A percentile compares a stretch with the other conserved stretches of the same genome.
These are phyloP conservation scores for Rachicladosporium sp. DNA, from an alignment of 2,329 filamentous ascomycete genomes.

Conservation along the genomic window DNA sequence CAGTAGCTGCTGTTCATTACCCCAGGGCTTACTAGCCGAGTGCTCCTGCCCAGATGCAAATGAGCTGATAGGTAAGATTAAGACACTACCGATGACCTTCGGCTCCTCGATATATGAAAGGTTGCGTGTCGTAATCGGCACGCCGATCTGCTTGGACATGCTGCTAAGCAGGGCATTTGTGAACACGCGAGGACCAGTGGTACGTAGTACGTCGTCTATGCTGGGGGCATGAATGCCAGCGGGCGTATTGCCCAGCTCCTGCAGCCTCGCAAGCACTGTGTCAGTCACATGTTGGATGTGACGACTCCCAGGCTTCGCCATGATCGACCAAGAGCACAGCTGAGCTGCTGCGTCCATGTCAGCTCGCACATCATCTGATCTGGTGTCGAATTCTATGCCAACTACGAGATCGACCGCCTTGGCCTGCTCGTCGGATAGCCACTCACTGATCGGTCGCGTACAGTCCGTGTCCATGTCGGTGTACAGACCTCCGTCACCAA, in stretches of 20 bases:
- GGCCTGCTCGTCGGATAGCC: constrained; percentile 7
- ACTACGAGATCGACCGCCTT: constrained; percentile 7
- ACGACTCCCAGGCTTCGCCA: constrained; percentile 8
- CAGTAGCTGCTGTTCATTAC: constrained; percentile 9
- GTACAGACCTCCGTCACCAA: constrained; percentile 12
- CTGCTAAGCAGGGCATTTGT: constrained; percentile 9
- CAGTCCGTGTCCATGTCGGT: constrained; percentile 13
- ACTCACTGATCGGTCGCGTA: constrained; percentile 7
- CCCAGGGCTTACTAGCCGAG: constrained; percentile 5
- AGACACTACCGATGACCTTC: constrained; percentile 10
- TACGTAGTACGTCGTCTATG: constrained; percentile 6
- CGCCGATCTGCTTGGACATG: constrained; percentile 4
- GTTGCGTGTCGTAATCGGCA: constrained; percentile 1
- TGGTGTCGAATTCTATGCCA: constrained; percentile 11
- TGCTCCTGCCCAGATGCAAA: constrained; percentile 9
- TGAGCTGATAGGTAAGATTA: constrained; percentile 10
- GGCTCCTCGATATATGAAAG: constrained; percentile 7
- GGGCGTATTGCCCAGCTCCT: constrained; percentile 1
- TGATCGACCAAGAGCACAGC: constrained; percentile 10
- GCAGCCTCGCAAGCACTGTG: constrained; percentile 2
- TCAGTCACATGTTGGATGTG: constrained; percentile 9
- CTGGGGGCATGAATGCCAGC: neutral
- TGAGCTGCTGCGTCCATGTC: constrained; percentile 4
- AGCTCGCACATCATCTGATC: constrained; percentile 1
- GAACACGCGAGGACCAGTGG: constrained; percentile 6